Evolutionary conservation across 2,329 filamentous ascomycete genomes (phyloP).

Genomic region (Elsinoe ampelina): DNA sequence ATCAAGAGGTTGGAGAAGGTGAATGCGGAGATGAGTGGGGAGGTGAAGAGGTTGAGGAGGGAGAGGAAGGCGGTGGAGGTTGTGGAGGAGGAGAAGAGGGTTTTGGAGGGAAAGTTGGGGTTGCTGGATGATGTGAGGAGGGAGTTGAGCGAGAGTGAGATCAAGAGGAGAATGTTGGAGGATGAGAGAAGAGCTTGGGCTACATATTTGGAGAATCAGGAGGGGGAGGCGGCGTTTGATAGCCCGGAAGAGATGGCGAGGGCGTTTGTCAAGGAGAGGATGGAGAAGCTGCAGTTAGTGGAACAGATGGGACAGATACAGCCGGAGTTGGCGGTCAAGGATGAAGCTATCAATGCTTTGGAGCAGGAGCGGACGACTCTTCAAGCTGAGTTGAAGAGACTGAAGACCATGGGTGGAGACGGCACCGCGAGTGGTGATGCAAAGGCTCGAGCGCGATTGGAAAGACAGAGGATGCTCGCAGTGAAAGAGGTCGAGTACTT

Average conservation of each 20-base stretch:
- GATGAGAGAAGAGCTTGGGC: conserved; percentile 84
- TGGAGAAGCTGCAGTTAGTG: conserved; percentile 69
- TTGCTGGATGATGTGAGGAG: conserved; percentile 63
- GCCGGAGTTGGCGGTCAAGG: conserved; percentile 67
- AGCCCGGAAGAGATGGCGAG: conserved; percentile 80
- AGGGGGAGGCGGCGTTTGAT: conserved; percentile 57
- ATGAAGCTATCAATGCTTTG: conserved; percentile 62
- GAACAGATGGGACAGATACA: conserved; percentile 72
- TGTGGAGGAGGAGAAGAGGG: conserved; percentile 88
- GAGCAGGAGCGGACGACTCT: conserved; percentile 61
- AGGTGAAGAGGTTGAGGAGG: conserved; percentile 74
- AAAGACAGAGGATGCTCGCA: conserved; percentile 75
- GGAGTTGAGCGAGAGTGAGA: conserved; percentile 67
- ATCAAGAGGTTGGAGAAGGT: conserved; percentile 73
- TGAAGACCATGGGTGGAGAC: conserved; percentile 36
- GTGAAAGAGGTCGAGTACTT: conserved; percentile 92
- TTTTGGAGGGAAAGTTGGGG: conserved; percentile 67
- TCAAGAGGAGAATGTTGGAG: conserved; percentile 78
- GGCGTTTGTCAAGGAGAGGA: conserved; percentile 71
- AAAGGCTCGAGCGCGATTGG: conserved; percentile 63
- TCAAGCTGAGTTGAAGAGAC: conserved; percentile 59
- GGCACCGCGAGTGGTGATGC: conserved; percentile 42
- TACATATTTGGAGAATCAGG: conserved; percentile 60
- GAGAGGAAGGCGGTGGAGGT: conserved; percentile 81
- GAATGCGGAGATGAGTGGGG: conserved; percentile 68